Percentiles rank a stretch among this genome's conserved stretches.
phyloP scores from a whole-genome alignment of 148 eudicot genomes.

The Nepenthes mirabilis region DNA sequence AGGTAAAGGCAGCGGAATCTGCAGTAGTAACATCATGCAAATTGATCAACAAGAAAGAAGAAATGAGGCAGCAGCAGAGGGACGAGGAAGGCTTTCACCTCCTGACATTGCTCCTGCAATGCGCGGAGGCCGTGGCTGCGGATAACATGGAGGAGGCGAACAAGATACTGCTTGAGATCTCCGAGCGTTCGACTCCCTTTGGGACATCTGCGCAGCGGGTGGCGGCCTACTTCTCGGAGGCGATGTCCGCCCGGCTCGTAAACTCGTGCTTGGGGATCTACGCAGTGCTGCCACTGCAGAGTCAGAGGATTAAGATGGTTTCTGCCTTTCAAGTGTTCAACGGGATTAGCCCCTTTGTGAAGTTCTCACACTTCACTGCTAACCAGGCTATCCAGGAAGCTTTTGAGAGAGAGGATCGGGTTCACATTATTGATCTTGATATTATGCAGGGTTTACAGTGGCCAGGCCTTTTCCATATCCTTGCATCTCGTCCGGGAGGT shows the following conservation, averaged over 20 bases:
- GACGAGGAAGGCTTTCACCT: conserved; percentile 86
- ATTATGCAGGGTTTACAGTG: conserved; percentile 96
- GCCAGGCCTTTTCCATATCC: conserved; percentile 87
- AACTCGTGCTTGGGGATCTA: conserved; percentile 57
- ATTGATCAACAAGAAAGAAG: conserved; percentile 16
- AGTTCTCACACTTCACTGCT: conserved; percentile 91
- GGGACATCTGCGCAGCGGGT: conserved; percentile 93
- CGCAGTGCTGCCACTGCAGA: conserved; percentile 46
- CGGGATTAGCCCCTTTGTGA: conserved; percentile 84
- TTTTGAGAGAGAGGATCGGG: conserved; percentile 66
- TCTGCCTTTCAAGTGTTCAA: conserved; percentile 91
- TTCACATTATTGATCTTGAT: conserved; percentile 86
- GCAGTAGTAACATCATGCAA: conserved; percentile 1
- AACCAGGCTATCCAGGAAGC: conserved; percentile 98
- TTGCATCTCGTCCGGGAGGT: conserved; percentile 84
- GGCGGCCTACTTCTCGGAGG: conserved; percentile 92
- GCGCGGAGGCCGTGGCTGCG: conserved; percentile 76
- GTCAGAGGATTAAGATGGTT: conserved; percentile 47
- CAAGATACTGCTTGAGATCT: conserved; percentile 65
- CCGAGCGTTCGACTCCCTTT: conserved; percentile 73
- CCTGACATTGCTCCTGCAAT: conserved; percentile 66
- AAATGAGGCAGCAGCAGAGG: conserved; percentile 30
- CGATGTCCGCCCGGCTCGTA: conserved; percentile 77
- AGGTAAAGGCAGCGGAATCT: conserved; percentile 5
- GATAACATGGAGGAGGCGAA: conserved; percentile 66